A percentile compares a stretch with the other conserved stretches of the same genome.
Conservation (phyloP, 768 basidiomycete genomes). For the Cyclocybe aegerita region DNA sequence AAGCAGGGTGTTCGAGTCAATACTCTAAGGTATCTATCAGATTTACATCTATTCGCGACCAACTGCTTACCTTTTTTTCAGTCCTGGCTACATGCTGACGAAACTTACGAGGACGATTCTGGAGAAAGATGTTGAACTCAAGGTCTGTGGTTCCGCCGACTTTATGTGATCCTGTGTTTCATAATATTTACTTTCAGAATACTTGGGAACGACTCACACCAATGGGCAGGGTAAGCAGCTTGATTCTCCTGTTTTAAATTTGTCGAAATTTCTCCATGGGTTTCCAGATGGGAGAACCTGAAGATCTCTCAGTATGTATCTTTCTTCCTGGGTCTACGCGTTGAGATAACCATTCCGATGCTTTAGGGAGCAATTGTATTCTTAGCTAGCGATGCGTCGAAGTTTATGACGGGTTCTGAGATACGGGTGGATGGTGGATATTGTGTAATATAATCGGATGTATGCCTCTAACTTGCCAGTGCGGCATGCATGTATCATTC, state of each 20-base stretch:
- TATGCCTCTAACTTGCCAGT: neutral
- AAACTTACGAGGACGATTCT: constrained; percentile 85
- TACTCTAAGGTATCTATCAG: constrained; percentile 55
- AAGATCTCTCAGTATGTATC: constrained; percentile 74
- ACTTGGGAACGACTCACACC: constrained; percentile 86
- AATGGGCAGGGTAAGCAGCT: constrained; percentile 69
- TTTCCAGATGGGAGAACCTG: constrained; percentile 82
- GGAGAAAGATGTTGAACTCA: constrained; percentile 70
- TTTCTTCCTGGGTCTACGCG: neutral
- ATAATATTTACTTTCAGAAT: constrained; percentile 41
- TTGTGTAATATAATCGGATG: constrained; percentile 52
- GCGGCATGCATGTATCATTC: neutral
- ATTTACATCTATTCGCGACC: neutral
- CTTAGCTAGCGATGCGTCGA: constrained; percentile 85
- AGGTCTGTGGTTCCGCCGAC: constrained; percentile 40
- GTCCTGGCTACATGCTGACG: constrained; percentile 94
- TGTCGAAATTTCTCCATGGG: constrained; percentile 10
- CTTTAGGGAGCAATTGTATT: constrained; percentile 83
- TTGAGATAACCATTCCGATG: neutral
- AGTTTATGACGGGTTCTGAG: constrained; percentile 87
- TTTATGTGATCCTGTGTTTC: neutral
- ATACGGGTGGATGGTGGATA: constrained; percentile 90
- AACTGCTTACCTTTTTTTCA: constrained; percentile 24
- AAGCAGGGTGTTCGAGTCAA: constrained; percentile 87
- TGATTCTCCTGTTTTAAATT: neutral